Percentiles rank a stretch among this genome's conserved stretches.
Evolutionary conservation across 1,284 basidiomycete species (phyloP).

Genomic region (Ustilago trichophora): DNA sequence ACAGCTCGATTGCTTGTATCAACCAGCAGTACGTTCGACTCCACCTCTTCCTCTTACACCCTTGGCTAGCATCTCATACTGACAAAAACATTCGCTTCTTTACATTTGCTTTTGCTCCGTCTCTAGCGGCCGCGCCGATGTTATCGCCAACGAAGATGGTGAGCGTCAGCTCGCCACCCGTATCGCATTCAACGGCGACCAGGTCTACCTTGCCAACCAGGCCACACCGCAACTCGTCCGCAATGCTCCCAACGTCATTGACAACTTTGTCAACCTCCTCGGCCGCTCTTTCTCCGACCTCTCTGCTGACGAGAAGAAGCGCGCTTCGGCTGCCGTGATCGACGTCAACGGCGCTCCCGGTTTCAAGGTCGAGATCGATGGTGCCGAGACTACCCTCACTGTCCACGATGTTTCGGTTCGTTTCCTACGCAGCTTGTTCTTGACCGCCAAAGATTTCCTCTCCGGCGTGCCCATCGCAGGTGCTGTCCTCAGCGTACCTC

Average conservation of each 20-base stretch:
- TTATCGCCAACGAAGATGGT: slow-evolving; percentile 97
- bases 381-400: slow-evolving; percentile 77
- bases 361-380: slow-evolving; percentile 79
- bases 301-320: slow-evolving; percentile 74
- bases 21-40: slow-evolving; percentile 77
- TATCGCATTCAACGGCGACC: slow-evolving; percentile 80
- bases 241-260: slow-evolving; percentile 92
- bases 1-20: slow-evolving; percentile 92
- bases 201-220: slow-evolving; percentile 88
- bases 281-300: slow-evolving; percentile 88
- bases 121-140: slow-evolving; percentile 61
- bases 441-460: slow-evolving; percentile 91
- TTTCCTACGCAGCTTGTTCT: slow-evolving; percentile 84
- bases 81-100: too few relatives aligned
- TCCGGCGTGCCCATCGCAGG: slow-evolving; percentile 79
- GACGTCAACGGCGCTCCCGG: slow-evolving; percentile 70
- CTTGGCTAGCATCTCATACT: slow-evolving; percentile 3
- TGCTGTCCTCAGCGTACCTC: slow-evolving; percentile 85
- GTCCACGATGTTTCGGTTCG: slow-evolving; percentile 84
- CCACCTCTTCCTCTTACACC: background rate
- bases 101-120: background rate
- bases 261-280: slow-evolving; percentile 89
- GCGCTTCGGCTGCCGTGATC: slow-evolving; percentile 86
- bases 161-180: slow-evolving; percentile 97
- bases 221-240: slow-evolving; percentile 94